phyloP scores from a whole-genome alignment of 2,329 filamentous ascomycete species.

The Aureobasidium namibiae region DNA sequence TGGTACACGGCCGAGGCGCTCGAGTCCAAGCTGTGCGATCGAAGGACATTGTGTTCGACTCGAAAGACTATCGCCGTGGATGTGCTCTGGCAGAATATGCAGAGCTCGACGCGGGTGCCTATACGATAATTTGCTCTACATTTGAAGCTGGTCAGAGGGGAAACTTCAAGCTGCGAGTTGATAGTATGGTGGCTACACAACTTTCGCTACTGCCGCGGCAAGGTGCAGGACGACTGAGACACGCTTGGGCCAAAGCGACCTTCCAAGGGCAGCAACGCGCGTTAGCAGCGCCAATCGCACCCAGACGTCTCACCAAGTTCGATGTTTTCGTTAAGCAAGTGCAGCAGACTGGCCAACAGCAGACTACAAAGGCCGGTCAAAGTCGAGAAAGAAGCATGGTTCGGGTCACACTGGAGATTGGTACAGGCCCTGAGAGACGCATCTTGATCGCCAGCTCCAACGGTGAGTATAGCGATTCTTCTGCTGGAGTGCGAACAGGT shows the following conservation, averaged over 20 bases:
- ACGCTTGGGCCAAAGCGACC: slow-evolving; percentile 45
- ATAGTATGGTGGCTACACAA: slow-evolving; percentile 49
- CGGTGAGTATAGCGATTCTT: slow-evolving; percentile 66
- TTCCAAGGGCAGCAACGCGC: slow-evolving; percentile 45
- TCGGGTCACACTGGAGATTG: slow-evolving; percentile 63
- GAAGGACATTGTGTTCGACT: slow-evolving; percentile 72
- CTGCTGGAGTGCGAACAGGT: slow-evolving; percentile 56
- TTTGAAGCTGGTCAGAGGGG: slow-evolving; percentile 75
- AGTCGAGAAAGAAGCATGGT: slow-evolving; percentile 41
- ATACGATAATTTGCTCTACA: slow-evolving; percentile 84
- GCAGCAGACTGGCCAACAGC: slow-evolving; percentile 18
- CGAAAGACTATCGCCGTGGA: slow-evolving; percentile 79
- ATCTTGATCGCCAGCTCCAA: slow-evolving; percentile 58
- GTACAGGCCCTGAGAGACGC: slow-evolving; percentile 59
- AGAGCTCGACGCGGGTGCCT: slow-evolving; percentile 60
- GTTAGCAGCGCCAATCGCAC: slow-evolving; percentile 44
- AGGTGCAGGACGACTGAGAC: slow-evolving; percentile 64
- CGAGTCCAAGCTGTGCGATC: slow-evolving; percentile 61
- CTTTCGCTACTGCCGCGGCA: slow-evolving; percentile 60
- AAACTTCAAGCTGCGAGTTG: slow-evolving; percentile 66
- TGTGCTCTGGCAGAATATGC: slow-evolving; percentile 60
- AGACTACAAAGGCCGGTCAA: slow-evolving; percentile 20
- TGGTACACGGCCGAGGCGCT: slow-evolving; percentile 69
- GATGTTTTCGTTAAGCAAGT: slow-evolving; percentile 3
- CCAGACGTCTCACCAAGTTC: slow-evolving; percentile 39